Evolutionary conservation across 805 yeast genomes (phyloP).

Genomic region (Kodamaea kaohsiungensis): DNA sequence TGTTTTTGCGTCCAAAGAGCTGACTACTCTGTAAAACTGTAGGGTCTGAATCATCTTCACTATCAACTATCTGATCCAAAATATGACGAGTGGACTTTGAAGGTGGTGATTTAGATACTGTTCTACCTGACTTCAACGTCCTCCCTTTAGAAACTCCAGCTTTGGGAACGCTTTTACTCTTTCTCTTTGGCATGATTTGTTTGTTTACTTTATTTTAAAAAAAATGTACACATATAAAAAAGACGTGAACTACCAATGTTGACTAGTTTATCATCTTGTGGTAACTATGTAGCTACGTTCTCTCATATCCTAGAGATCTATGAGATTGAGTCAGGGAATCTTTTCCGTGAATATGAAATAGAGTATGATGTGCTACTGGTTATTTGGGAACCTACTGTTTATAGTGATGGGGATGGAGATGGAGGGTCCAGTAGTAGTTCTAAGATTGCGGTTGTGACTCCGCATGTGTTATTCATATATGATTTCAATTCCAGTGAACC

Average conservation of each 20-base stretch:
- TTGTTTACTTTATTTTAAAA: not conserved
- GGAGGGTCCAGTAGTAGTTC: not conserved
- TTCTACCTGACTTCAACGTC: not conserved
- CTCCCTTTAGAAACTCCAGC: not conserved
- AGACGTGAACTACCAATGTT: not conserved
- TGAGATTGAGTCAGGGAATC: not conserved
- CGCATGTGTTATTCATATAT: constrained; percentile 1
- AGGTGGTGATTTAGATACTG: not conserved
- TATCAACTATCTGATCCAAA: constrained; percentile 3
- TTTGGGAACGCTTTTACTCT: not conserved
- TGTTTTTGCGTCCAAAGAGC: constrained; percentile 20
- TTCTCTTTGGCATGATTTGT: not conserved
- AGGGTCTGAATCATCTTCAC: constrained; percentile 4
- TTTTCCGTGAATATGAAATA: not conserved
- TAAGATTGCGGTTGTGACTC: constrained; percentile 30
- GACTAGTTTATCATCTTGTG: constrained; percentile 20
- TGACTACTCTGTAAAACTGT: constrained; percentile 8
- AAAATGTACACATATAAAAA: not conserved
- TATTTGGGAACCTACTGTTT: constrained; percentile 2
- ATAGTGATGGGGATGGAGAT: not conserved
- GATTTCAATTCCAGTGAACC: constrained; percentile 20
- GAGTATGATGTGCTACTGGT: not conserved
- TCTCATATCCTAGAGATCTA: not conserved
- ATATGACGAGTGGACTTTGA: not conserved
- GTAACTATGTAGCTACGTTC: constrained; percentile 20